Evolutionary conservation across 2,329 filamentous ascomycete species (phyloP).

Genomic region (Cryphonectria radicalis): DNA sequence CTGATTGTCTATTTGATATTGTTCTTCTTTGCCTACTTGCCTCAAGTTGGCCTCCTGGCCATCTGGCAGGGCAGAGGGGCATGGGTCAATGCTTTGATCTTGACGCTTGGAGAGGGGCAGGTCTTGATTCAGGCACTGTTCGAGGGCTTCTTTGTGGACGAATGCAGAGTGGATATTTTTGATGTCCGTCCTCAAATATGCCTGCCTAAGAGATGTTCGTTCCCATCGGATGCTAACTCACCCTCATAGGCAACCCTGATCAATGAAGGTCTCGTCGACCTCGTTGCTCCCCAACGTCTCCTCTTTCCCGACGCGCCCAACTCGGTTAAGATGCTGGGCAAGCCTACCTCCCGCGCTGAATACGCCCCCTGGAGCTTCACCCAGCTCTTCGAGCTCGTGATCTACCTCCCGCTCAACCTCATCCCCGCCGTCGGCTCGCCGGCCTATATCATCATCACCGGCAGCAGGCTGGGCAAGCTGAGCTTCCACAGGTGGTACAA

Average conservation of each 20-base stretch:
- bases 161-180: conserved; percentile 79
- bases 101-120: conserved; percentile 82
- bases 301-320: conserved; percentile 70
- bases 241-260: conserved; percentile 68
- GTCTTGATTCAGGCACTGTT: conserved; percentile 73
- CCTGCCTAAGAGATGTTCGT: too few relatives aligned
- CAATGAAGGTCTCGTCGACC: conserved; percentile 69
- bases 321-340: conserved; percentile 80
- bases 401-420: conserved; percentile 83
- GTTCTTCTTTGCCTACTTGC: conserved; percentile 86
- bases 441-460: conserved; percentile 85
- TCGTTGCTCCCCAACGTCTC: conserved; percentile 69
- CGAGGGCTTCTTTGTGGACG: conserved; percentile 81
- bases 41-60: conserved; percentile 85
- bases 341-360: conserved; percentile 74
- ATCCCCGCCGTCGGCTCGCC: conserved; percentile 83
- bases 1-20: conserved; percentile 81
- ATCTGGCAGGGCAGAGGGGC: conserved; percentile 87
- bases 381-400: conserved; percentile 85
- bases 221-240: conserved; percentile 23
- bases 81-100: conserved; percentile 86
- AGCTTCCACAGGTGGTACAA: conserved; percentile 92
- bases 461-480: conserved; percentile 83
- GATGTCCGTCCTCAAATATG: conserved; percentile 60
- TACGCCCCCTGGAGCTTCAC: conserved; percentile 89